Percentiles rank a stretch among this genome's conserved stretches.
Conservation (phyloP, 805 yeast genomes). For the Yueomyces sp. region DNA sequence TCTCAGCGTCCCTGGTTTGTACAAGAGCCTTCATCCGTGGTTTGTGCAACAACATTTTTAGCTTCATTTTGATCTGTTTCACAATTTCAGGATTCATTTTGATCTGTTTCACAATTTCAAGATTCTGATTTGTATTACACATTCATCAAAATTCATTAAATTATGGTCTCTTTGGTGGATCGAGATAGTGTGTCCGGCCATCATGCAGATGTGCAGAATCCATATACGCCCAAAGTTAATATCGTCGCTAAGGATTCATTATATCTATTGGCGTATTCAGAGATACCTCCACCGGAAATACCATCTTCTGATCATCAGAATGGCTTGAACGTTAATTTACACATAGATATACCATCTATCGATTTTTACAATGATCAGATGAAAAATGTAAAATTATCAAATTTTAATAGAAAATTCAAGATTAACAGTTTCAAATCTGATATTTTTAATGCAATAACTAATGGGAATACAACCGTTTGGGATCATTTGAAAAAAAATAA, state of each 20-base stretch:
- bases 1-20: too few species aligned
- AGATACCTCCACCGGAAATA: slow-evolving; percentile 5
- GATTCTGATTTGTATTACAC: too few species aligned
- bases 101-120: too few species aligned
- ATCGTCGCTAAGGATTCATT: slow-evolving; percentile 18
- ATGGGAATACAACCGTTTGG: slow-evolving; percentile 17
- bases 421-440: slow-evolving; percentile 12
- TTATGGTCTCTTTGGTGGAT: too few species aligned
- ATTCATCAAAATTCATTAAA: too few species aligned
- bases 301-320: neutral
- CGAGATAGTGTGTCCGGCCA: too few species aligned
- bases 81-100: too few species aligned
- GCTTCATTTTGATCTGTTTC: too few species aligned
- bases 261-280: slow-evolving; percentile 18
- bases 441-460: slow-evolving; percentile 15
- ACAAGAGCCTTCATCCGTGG: too few species aligned
- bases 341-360: slow-evolving; percentile 23
- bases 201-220: neutral
- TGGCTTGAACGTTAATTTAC: slow-evolving; percentile 8
- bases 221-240: slow-evolving; percentile 13
- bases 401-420: slow-evolving; percentile 19
- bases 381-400: slow-evolving; percentile 14
- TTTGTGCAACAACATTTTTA: too few species aligned
- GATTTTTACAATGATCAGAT: slow-evolving; percentile 23
- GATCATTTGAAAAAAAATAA: neutral